phyloP scores from a whole-genome alignment of 805 yeast species.

The Yamadazyma nakazawae region DNA sequence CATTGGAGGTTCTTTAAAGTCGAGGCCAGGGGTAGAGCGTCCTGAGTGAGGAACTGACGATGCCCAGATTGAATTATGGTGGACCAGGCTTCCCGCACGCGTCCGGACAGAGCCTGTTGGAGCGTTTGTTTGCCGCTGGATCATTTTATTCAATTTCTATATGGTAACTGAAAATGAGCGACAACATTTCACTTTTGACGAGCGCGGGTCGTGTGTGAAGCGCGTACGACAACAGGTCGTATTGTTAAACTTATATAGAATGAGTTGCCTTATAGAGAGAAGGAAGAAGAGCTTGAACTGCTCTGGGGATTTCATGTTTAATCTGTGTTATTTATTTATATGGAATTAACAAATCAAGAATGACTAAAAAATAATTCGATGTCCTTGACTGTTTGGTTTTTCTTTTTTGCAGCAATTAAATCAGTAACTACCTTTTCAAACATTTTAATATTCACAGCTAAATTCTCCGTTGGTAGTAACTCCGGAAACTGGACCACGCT shows the following conservation, averaged over 20 bases:
- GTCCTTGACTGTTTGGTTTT: too few species aligned
- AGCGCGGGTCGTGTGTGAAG: conserved; percentile 3
- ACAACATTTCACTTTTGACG: not conserved
- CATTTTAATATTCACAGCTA: conserved; percentile 10
- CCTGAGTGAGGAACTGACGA: not conserved
- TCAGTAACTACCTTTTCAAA: not conserved
- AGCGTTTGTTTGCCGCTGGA: conserved; percentile 2
- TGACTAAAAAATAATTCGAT: too few species aligned
- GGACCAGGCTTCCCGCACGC: not conserved
- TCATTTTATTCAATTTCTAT: not conserved
- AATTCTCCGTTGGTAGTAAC: conserved; percentile 40
- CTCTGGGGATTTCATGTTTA: too few species aligned
- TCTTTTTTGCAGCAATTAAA: not conserved
- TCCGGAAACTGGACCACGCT: conserved; percentile 56
- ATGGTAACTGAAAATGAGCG: not conserved
- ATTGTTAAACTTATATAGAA: too few species aligned
- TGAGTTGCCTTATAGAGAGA: too few species aligned
- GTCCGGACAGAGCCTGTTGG: not conserved
- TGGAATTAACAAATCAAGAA: too few species aligned
- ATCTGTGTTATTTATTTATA: too few species aligned
- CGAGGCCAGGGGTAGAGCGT: not conserved
- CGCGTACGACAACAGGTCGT: not conserved
- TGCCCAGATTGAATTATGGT: not conserved
- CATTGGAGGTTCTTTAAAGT: not conserved
- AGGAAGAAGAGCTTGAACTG: too few species aligned